Evolutionary conservation across 1,284 basidiomycete species (phyloP).

Genomic region (Trametes hirsuta): DNA sequence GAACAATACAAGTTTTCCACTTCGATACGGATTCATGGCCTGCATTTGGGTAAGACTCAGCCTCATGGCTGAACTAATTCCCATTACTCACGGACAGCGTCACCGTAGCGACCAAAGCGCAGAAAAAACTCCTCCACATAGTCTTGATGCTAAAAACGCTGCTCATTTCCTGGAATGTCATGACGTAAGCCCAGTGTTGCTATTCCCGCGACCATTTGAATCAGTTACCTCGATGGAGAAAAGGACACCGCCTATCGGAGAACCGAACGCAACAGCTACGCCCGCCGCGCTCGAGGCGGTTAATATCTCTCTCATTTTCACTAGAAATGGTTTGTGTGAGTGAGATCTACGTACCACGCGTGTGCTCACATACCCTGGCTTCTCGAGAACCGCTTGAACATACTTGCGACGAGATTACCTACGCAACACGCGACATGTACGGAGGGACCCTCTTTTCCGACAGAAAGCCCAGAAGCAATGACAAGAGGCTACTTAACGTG

Average conservation of each 20-base stretch:
- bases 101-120: constrained; percentile 95
- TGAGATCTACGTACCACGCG: too few relatives aligned
- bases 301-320: constrained; percentile 94
- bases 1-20: constrained; percentile 97
- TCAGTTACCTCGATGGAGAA: constrained; percentile 80
- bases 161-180: constrained; percentile 85
- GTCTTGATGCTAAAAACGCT: constrained; percentile 95
- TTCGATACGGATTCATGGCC: constrained; percentile 95
- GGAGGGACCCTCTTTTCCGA: constrained; percentile 98
- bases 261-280: constrained; percentile 95
- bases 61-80: not conserved
- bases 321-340: constrained; percentile 43
- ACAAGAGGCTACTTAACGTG: constrained; percentile 76
- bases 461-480: constrained; percentile 97
- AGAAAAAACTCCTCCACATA: constrained; percentile 98
- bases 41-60: constrained; percentile 5
- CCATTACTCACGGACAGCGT: constrained; percentile 82
- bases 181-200: not conserved
- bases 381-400: constrained; percentile 82
- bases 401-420: constrained; percentile 83
- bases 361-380: constrained; percentile 70
- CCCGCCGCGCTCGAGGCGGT: constrained; percentile 97
- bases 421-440: constrained; percentile 97
- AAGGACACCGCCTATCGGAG: constrained; percentile 96
- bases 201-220: not conserved